These are phyloP conservation scores for Bocquillonia castaneifolia DNA, from an alignment of 441 rosid genomes.

Conservation along the genomic window DNA sequence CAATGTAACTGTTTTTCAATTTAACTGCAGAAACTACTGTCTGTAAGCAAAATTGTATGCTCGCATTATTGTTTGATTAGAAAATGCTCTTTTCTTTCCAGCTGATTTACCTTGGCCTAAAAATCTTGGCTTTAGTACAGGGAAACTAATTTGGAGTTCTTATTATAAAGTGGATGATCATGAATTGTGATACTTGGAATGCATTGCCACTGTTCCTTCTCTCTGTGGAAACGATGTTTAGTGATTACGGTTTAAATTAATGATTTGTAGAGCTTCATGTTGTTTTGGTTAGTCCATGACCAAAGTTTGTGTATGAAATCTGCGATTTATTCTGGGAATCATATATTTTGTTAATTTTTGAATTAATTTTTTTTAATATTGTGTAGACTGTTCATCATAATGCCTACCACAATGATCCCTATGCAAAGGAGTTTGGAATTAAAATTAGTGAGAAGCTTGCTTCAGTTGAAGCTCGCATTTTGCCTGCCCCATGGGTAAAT, in stretches of 20 bases:
- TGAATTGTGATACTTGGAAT: background rate
- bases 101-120: background rate
- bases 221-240: no score
- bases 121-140: background rate
- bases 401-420: constrained; percentile 65
- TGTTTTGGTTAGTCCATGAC: background rate
- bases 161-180: background rate
- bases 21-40: background rate
- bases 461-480: constrained; percentile 91
- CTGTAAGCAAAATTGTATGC: background rate
- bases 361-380: constrained; percentile 14
- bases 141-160: background rate
- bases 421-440: constrained; percentile 84
- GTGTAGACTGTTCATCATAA: constrained; percentile 68
- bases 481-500: constrained; percentile 84
- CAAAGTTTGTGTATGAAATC: background rate
- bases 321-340: background rate
- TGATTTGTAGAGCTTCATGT: background rate
- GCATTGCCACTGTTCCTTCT: background rate
- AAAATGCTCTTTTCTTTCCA: background rate
- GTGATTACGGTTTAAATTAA: background rate
- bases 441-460: constrained; percentile 77
- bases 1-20: background rate
- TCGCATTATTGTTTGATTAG: background rate
- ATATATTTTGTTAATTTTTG: background rate